phyloP scores from a whole-genome alignment of 192 early-diverging fungal genomes.

The Funneliformis mosseae region DNA sequence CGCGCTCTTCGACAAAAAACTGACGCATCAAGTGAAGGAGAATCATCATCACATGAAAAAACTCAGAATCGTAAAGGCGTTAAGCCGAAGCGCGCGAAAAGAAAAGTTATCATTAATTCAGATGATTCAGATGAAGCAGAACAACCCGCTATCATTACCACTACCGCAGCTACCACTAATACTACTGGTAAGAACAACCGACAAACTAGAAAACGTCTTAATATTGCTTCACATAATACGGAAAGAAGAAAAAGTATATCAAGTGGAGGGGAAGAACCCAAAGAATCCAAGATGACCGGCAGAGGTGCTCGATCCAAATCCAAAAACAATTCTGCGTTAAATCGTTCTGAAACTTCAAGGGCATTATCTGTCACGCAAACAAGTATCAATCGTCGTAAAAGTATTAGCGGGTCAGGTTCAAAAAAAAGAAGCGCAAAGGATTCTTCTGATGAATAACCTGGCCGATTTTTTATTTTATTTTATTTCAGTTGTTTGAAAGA shows the following conservation, averaged over 20 bases:
- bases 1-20: background rate
- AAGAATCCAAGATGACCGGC: background rate
- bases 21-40: background rate
- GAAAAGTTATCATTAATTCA: background rate
- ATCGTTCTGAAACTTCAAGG: background rate
- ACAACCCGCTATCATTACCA: background rate
- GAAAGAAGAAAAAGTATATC: background rate
- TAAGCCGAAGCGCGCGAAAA: background rate
- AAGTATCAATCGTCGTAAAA: background rate
- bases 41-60: background rate
- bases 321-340: background rate
- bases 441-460: background rate
- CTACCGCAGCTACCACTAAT: too few species aligned
- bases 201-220: background rate
- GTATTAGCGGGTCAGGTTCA: background rate
- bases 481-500: background rate
- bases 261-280: background rate
- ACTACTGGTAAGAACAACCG: background rate
- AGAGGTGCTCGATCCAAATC: background rate
- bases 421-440: background rate
- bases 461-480: background rate
- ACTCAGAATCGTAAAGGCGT: background rate
- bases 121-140: background rate
- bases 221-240: background rate
- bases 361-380: background rate